Conservation (phyloP, 352 stramenopile genomes). For the Pythium dissimile region DNA sequence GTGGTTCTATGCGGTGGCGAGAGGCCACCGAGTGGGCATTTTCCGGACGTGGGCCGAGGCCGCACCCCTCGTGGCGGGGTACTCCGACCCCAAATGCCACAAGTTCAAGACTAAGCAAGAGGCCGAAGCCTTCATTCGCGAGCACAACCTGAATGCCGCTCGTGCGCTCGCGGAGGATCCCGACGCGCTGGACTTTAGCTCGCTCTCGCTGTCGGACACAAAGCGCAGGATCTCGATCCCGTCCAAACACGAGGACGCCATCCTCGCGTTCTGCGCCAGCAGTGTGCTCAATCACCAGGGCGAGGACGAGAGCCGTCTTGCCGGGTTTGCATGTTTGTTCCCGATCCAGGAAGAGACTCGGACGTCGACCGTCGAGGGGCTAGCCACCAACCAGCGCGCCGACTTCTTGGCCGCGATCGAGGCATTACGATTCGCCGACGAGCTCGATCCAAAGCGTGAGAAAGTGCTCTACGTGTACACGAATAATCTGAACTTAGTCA, state of each 20-base stretch:
- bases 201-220: too few relatives aligned
- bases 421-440: neutral
- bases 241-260: neutral
- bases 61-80: neutral
- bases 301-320: neutral
- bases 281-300: neutral
- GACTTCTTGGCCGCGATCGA: neutral
- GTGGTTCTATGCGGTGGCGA: neutral
- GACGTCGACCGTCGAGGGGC: too few relatives aligned
- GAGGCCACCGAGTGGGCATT: neutral
- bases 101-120: neutral
- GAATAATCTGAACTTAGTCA: neutral
- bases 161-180: neutral
- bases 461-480: neutral
- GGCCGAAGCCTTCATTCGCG: neutral
- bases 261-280: neutral
- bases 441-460: neutral
- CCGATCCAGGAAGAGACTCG: neutral
- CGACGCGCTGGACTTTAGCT: neutral
- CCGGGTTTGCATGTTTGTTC: neutral
- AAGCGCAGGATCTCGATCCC: neutral
- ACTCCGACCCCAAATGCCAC: neutral
- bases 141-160: neutral
- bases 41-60: neutral
- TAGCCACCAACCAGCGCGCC: neutral